Percentiles rank a stretch among this genome's conserved stretches.
Conservation (phyloP, 345 rosid species). For the Sapria himalayana region DNA sequence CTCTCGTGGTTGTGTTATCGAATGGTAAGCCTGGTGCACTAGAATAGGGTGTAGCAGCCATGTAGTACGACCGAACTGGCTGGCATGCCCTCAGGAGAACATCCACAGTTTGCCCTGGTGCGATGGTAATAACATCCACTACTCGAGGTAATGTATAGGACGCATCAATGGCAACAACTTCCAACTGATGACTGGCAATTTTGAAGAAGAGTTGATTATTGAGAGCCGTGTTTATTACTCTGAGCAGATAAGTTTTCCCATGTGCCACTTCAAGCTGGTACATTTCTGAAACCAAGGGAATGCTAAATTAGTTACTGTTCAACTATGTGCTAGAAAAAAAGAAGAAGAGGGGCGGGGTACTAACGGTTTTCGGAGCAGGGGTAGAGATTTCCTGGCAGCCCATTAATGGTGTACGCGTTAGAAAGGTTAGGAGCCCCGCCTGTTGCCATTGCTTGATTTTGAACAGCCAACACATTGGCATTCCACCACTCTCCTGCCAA, state of each 20-base stretch:
- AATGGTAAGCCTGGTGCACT: constrained; percentile 17
- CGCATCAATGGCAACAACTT: constrained; percentile 63
- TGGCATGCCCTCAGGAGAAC: constrained; percentile 44
- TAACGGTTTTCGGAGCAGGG: constrained; percentile 48
- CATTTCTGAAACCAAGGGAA: constrained; percentile 16
- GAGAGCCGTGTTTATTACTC: constrained; percentile 86
- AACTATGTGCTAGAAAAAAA: background rate
- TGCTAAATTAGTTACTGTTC: no score
- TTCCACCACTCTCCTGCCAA: constrained; percentile 86
- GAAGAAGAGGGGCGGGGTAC: background rate
- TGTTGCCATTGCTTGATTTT: constrained; percentile 25
- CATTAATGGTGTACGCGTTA: constrained; percentile 74
- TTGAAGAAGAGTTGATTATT: constrained; percentile 59
- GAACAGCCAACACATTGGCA: constrained; percentile 42
- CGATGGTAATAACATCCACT: constrained; percentile 37
- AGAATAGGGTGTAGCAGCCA: constrained; percentile 47
- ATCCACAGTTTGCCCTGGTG: constrained; percentile 68
- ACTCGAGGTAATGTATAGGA: constrained; percentile 37
- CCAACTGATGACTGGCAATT: constrained; percentile 61
- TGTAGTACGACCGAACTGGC: constrained; percentile 39
- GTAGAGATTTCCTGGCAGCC: constrained; percentile 71
- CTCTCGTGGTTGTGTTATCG: constrained; percentile 46
- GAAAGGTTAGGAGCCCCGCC: constrained; percentile 45
- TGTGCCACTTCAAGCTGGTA: constrained; percentile 32
- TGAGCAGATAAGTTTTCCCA: constrained; percentile 58